Conservation (phyloP, 176 grass and related monocot species). For the Raddia distichophylla region DNA sequence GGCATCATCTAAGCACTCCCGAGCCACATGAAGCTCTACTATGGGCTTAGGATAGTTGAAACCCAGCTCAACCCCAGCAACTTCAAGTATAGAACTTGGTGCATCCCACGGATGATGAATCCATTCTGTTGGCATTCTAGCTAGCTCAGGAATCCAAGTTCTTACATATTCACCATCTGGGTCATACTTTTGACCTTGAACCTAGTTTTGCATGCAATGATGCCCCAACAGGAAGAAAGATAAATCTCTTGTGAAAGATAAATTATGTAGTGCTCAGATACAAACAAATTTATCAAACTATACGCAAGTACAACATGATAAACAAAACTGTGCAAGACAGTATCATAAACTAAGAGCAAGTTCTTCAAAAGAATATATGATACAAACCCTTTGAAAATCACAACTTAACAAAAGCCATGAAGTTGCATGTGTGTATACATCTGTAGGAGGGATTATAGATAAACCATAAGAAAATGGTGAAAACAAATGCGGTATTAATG, state of each 20-base stretch:
- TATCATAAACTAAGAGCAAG: neutral
- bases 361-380: neutral
- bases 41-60: constrained; percentile 87
- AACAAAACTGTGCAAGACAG: neutral
- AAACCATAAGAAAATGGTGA: neutral
- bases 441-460: neutral
- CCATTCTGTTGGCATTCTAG: constrained; percentile 89
- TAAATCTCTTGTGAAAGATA: neutral
- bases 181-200: constrained; percentile 84
- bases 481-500: neutral
- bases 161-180: constrained; percentile 88
- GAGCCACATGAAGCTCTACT: constrained; percentile 66
- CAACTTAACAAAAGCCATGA: neutral
- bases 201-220: constrained; percentile 52
- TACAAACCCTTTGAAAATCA: neutral
- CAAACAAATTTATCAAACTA: constrained; percentile 4
- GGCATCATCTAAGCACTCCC: constrained; percentile 78
- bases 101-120: constrained; percentile 95
- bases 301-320: constrained; percentile 26
- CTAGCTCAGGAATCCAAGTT: constrained; percentile 94
- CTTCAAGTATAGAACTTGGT: constrained; percentile 66
- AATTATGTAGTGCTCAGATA: neutral
- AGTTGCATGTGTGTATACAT: neutral
- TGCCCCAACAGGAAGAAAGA: constrained; percentile 13
- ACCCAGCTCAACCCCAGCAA: constrained; percentile 86